These are phyloP conservation scores for Diaporthe vaccinii DNA, from an alignment of 2,329 filamentous ascomycete species.

Conservation along the genomic window DNA sequence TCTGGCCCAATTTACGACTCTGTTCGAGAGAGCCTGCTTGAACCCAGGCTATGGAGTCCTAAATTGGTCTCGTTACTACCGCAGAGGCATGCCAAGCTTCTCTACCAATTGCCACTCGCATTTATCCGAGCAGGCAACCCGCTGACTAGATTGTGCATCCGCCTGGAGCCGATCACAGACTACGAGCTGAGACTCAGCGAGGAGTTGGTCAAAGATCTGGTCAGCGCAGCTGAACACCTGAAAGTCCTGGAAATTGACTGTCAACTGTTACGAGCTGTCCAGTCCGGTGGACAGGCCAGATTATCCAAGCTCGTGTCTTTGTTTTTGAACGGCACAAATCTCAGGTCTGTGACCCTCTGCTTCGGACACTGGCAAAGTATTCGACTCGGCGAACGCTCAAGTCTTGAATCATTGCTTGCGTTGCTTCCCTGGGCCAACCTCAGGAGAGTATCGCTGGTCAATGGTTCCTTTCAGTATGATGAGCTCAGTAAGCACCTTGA, in stretches of 20 bases:
- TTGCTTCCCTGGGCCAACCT: background rate
- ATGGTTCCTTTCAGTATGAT: fast-evolving
- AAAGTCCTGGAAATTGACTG: background rate
- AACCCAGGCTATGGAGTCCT: fast-evolving
- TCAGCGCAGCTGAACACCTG: background rate
- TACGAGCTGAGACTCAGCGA: background rate
- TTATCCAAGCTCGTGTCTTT: background rate
- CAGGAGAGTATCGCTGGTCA: fast-evolving
- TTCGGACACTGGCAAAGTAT: background rate
- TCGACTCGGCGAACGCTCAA: background rate
- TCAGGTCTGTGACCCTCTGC: background rate
- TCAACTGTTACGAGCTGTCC: fast-evolving
- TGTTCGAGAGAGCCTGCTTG: fast-evolving
- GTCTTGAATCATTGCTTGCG: background rate
- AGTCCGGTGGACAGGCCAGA: fast-evolving
- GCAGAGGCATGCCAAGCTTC: background rate
- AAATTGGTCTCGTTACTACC: background rate
- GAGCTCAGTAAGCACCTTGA: background rate
- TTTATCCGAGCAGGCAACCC: fast-evolving
- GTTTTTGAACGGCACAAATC: background rate
- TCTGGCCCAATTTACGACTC: background rate
- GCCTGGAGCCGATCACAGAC: fast-evolving
- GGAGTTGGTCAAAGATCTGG: background rate
- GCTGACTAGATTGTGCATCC: background rate
- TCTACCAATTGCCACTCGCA: background rate